A percentile compares a stretch with the other conserved stretches of the same genome.
These are phyloP conservation scores for Chlamydomonas incerta DNA, from an alignment of 139 green algal genomes.

Conservation along the genomic window DNA sequence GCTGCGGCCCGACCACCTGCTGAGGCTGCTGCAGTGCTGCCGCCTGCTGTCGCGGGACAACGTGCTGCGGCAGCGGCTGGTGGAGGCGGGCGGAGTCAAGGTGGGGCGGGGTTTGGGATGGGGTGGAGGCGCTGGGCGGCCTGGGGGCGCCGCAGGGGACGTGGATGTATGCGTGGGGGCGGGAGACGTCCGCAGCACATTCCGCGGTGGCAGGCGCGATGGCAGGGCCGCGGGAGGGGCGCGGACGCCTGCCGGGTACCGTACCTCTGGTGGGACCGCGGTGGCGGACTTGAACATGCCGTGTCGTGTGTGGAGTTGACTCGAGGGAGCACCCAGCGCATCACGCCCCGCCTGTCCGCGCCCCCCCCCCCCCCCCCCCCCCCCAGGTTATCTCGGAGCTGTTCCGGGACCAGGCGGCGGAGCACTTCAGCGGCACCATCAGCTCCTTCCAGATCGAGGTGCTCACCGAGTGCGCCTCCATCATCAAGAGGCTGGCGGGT, in stretches of 20 bases:
- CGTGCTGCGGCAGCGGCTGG: conserved; percentile 41
- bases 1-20: conserved; percentile 48
- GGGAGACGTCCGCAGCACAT: neutral
- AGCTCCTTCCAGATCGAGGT: conserved; percentile 59
- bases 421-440: conserved; percentile 53
- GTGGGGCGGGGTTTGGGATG: neutral
- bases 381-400: conserved; percentile 41
- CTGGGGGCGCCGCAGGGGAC: neutral
- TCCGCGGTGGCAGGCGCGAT: neutral
- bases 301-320: no score
- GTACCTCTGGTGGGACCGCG: no score
- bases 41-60: conserved; percentile 50
- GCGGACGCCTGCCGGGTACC: neutral
- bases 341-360: no score
- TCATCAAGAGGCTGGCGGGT: conserved; percentile 58
- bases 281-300: no score
- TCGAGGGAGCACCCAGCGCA: no score
- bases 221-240: neutral
- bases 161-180: neutral
- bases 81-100: conserved; percentile 40
- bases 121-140: neutral
- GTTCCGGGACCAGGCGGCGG: conserved; percentile 33
- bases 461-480: conserved; percentile 61
- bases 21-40: conserved; percentile 60
- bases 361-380: no score